phyloP scores from a whole-genome alignment of 192 early-diverging fungal species.

The Ambispora gerdemannii region DNA sequence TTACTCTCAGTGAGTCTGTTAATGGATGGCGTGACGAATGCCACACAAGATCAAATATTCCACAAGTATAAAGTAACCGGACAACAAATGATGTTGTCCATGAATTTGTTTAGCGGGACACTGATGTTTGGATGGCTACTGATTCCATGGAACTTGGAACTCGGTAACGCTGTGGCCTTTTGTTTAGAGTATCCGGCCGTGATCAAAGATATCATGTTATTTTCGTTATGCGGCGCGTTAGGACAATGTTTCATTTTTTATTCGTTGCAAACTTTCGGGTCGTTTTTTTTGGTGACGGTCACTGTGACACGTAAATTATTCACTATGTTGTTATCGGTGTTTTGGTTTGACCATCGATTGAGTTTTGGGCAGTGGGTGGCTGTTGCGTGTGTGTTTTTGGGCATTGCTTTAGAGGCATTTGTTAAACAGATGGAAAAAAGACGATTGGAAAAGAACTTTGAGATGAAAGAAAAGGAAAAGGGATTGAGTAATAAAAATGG shows the following conservation, averaged over 20 bases:
- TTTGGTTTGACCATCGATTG: slow-evolving; percentile 82
- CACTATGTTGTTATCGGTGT: slow-evolving; percentile 87
- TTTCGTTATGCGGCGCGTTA: slow-evolving; percentile 86
- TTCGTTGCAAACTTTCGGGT: slow-evolving; percentile 87
- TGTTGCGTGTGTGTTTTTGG: slow-evolving; percentile 83
- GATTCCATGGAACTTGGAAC: slow-evolving; percentile 75
- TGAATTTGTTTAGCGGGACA: slow-evolving; percentile 82
- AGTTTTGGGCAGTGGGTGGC: slow-evolving; percentile 80
- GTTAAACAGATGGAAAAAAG: slow-evolving; percentile 58
- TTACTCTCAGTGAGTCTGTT: slow-evolving; percentile 82
- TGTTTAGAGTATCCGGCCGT: slow-evolving; percentile 75
- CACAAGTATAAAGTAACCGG: slow-evolving; percentile 76
- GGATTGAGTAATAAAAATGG: too few relatives aligned
- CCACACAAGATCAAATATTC: slow-evolving; percentile 95
- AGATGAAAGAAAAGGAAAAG: neutral
- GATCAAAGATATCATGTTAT: slow-evolving; percentile 79
- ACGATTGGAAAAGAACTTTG: neutral
- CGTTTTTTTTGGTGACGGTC: slow-evolving; percentile 85
- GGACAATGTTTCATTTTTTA: slow-evolving; percentile 99
- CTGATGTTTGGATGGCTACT: slow-evolving; percentile 74
- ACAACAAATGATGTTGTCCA: slow-evolving; percentile 95
- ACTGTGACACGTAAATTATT: slow-evolving; percentile 97
- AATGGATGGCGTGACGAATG: slow-evolving; percentile 93
- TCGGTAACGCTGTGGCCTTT: slow-evolving; percentile 71
- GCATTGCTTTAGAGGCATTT: slow-evolving; percentile 76